A percentile compares a stretch with the other conserved stretches of the same genome.
Evolutionary conservation across 2,329 filamentous ascomycete species (phyloP).

Genomic region (Cadophora sp.): DNA sequence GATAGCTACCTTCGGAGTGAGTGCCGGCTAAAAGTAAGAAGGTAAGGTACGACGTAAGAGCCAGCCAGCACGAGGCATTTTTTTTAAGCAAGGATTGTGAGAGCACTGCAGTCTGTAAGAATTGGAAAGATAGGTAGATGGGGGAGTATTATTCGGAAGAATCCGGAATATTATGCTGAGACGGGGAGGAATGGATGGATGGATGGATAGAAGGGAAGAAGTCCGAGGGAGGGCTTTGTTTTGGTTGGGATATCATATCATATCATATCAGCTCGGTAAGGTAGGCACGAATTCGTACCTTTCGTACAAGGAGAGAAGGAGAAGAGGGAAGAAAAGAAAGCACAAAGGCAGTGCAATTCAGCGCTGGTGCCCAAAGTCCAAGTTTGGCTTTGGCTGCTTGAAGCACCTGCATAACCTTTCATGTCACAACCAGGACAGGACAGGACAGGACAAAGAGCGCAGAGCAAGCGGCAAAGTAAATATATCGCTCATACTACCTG

Average conservation of each 20-base stretch:
- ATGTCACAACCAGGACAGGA: background rate
- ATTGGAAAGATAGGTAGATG: background rate
- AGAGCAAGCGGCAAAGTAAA: background rate
- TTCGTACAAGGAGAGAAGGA: slow-evolving; percentile 1
- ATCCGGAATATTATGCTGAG: background rate
- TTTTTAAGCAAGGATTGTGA: background rate
- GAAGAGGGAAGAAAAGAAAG: background rate
- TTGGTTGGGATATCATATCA: background rate
- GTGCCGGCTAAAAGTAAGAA: slow-evolving; percentile 1
- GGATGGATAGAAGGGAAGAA: slow-evolving; percentile 2
- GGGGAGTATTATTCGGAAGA: background rate
- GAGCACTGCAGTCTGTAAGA: slow-evolving; percentile 18
- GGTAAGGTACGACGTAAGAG: background rate
- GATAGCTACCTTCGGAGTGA: too few species aligned
- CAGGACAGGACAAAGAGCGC: background rate
- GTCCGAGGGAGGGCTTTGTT: slow-evolving; percentile 11
- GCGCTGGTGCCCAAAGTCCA: slow-evolving; percentile 17
- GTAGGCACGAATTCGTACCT: too few species aligned
- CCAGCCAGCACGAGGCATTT: slow-evolving; percentile 8
- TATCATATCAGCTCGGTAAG: background rate
- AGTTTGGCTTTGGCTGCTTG: slow-evolving; percentile 1
- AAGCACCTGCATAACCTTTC: background rate
- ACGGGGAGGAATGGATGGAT: background rate
- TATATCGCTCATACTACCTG: slow-evolving; percentile 8
- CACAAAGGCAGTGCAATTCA: background rate